Conservation (phyloP, 306 rosid genomes). For the Canavalia gladiata region DNA sequence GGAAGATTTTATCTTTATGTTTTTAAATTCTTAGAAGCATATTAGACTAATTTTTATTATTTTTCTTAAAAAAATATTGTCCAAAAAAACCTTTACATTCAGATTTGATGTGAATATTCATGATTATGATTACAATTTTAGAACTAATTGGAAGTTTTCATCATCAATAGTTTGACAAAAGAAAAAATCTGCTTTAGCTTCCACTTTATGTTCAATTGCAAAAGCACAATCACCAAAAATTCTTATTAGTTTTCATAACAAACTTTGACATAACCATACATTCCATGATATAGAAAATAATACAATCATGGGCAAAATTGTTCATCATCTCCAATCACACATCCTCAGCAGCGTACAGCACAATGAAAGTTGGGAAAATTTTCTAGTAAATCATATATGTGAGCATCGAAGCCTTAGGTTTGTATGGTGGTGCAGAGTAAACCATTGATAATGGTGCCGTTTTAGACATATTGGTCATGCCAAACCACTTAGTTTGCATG, state of each 20-base stretch:
- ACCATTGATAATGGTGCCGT: conserved; percentile 51
- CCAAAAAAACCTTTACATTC: neutral
- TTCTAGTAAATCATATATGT: conserved; percentile 67
- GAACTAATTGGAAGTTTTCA: neutral
- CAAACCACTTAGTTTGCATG: conserved; percentile 90
- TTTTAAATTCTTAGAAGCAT: too few species aligned
- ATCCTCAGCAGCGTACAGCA: conserved; percentile 57
- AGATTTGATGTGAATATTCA: neutral
- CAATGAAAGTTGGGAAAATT: conserved; percentile 53
- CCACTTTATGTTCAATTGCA: neutral
- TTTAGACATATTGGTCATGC: conserved; percentile 54
- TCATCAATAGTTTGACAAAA: neutral
- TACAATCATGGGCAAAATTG: neutral
- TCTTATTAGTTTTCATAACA: neutral
- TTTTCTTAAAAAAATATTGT: too few species aligned
- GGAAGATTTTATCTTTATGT: too few species aligned
- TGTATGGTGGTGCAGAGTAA: conserved; percentile 44
- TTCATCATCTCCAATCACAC: conserved; percentile 35
- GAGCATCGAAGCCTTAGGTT: conserved; percentile 75
- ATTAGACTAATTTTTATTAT: too few species aligned
- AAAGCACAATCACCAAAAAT: neutral
- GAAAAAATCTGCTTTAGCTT: neutral
- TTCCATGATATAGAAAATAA: neutral
- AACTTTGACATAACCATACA: neutral
- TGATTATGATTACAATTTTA: neutral